phyloP scores from a whole-genome alignment of 2,329 filamentous ascomycete species.

The Ustulina deusta region DNA sequence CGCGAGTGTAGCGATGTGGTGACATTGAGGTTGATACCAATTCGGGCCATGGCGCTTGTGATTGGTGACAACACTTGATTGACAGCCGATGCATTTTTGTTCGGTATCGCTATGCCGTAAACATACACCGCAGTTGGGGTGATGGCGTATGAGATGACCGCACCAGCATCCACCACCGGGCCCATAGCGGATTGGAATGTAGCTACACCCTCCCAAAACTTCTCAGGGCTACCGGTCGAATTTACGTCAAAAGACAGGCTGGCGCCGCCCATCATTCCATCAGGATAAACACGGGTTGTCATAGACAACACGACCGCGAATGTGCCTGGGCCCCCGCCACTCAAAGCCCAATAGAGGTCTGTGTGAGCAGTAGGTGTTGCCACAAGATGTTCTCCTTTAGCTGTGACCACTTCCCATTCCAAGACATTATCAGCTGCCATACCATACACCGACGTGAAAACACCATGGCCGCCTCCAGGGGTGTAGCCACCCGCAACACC shows the following conservation, averaged over 20 bases:
- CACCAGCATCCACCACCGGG: slow-evolving; percentile 40
- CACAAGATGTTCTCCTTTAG: slow-evolving; percentile 58
- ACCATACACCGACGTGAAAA: slow-evolving; percentile 60
- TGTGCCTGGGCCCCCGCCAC: slow-evolving; percentile 59
- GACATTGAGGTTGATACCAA: neutral
- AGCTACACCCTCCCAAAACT: slow-evolving; percentile 48
- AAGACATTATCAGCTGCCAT: slow-evolving; percentile 64
- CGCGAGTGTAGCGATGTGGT: slow-evolving; percentile 3
- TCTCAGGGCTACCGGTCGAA: neutral
- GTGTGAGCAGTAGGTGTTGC: slow-evolving; percentile 53
- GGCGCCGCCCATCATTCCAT: slow-evolving; percentile 9
- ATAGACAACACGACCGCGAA: slow-evolving; percentile 58
- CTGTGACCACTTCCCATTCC: slow-evolving; percentile 61
- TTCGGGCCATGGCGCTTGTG: neutral
- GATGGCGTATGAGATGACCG: neutral
- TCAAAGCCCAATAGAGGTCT: slow-evolving; percentile 64
- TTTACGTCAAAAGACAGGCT: neutral
- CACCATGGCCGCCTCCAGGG: slow-evolving; percentile 65
- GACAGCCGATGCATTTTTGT: neutral
- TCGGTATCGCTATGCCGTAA: neutral
- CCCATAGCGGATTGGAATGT: slow-evolving; percentile 49
- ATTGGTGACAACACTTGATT: neutral
- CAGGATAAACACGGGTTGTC: slow-evolving; percentile 52
- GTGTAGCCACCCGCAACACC: slow-evolving; percentile 61
- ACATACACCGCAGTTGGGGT: slow-evolving; percentile 25